These are phyloP conservation scores for Paramecium sexaurelia DNA, from an alignment of 73 alveolate genomes.

Conservation along the genomic window DNA sequence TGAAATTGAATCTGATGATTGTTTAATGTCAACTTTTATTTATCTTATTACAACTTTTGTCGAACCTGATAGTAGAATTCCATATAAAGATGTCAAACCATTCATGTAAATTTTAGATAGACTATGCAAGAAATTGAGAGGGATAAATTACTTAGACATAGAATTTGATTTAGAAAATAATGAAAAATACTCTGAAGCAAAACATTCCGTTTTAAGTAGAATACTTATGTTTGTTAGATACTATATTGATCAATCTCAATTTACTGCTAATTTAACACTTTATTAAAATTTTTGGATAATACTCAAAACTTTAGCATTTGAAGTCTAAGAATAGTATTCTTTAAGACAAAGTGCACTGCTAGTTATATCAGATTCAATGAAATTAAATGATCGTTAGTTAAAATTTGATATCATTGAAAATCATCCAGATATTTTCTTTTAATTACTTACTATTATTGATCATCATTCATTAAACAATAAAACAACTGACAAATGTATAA, in stretches of 20 bases:
- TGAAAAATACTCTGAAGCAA: background rate
- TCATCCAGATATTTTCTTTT: background rate
- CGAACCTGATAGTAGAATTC: background rate
- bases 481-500: background rate
- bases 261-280: background rate
- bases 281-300: background rate
- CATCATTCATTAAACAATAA: background rate
- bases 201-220: background rate
- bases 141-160: background rate
- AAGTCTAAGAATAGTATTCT: background rate
- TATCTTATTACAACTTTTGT: background rate
- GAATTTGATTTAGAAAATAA: background rate
- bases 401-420: background rate
- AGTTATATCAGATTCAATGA: background rate
- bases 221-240: background rate
- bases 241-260: background rate
- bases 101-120: background rate
- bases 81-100: background rate
- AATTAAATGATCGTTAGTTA: background rate
- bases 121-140: background rate
- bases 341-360: background rate
- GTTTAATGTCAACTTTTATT: background rate
- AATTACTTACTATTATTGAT: background rate
- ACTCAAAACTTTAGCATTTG: background rate
- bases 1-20: background rate